Evolutionary conservation across 805 yeast species (phyloP), one percentile per base, ranked within the genome.

Genomic region (Candida ulmi): DNA sequence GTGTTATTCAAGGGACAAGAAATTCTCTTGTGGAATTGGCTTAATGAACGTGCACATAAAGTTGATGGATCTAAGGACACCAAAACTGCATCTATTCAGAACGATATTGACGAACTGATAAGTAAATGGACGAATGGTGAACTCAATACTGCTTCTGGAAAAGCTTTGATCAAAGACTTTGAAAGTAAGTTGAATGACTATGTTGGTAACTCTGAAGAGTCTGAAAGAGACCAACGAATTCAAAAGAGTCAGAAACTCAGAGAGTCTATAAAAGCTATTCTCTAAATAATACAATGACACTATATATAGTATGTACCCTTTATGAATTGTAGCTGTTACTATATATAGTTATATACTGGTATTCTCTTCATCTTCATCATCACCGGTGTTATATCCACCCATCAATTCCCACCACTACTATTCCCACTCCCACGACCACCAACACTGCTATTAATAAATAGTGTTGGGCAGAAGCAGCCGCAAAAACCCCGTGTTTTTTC

Each of bases 1-100:
- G 19, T 37, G 1, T 17, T 54, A 13, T 50, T 45, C 30, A 43
- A 41, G 25, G 58, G 54, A 4, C 46, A 54, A 21, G 57, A 55
- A 21, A 44, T 45, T 1, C n/a, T 52, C 4, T 18, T 55, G 4
- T 55, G 60, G 60, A 44, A 41, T 32, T 55, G 60, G 60, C 49
- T 55, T 17, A 58, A 55, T 18, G 57, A 66, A 21, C 36, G 58
- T 18, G 48, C 52, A 4, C 48, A 46, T 2, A 39, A 35, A 15
- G 16, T 40, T 7, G 27, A 43, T 28, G 38, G 44, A 6, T 18
- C 44, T 1, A 38, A 35, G 8, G 26, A 34, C 26, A 38, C 36
- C 8, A 45, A 38, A 21, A 36, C 40, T 1, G 15, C n/a, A 3
- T 19, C 25, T 0, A 17, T 50, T 4, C 39, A 48, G 28, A 36